Evolutionary conservation across 2,329 filamentous ascomycete genomes (phyloP), one percentile per base, ranked within the genome.

Genomic region (Colletotrichum somersetense): DNA sequence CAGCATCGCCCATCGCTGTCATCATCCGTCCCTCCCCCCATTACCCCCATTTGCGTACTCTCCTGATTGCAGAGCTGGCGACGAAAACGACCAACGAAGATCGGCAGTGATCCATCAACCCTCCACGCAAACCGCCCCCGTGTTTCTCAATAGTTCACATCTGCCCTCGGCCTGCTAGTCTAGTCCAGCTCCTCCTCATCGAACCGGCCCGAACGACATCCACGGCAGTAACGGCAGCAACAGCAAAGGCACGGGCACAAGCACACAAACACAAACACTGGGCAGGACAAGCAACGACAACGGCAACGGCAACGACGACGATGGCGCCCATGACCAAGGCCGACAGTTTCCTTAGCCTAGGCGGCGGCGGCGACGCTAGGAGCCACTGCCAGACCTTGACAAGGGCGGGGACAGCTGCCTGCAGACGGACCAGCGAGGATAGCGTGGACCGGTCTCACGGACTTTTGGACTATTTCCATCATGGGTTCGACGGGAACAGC

Each of bases 401-500:
- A 53, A 35, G 42, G 58, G 38, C 58, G 20, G 42, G n/a, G 64
- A 62, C 68, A 42, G 57, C 52, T 38, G 35, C 35, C 44, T 38
- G 26, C 35, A 52, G 44, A 12, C 55, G 69, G 46, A 40, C 65
- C 66, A 72, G 69, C 46, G 69, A 63, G 35, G 69, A 68, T 68
- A 46, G 69, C 69, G 65, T 26, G 23, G 69, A 72, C 52, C 35
- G 69, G 65, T 64, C 58, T 20, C 65, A 62, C 58, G 69, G 53
- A 18, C 69, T 72, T 42, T 72, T 65, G 69, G 33, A 72, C 69
- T 72, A 72, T 55, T 53, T 72, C 64, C 69, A 72, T 33, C 65
- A 72, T 48, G 69, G 65, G n/a, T 53, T 72, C 65, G 69, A 72
- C 65, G 69, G 69, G 57, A 55, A 72, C 65, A 68, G 69, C 65